Evolutionary conservation across 352 stramenopile species (phyloP).

Genomic region (Phytophthora palmivora): DNA sequence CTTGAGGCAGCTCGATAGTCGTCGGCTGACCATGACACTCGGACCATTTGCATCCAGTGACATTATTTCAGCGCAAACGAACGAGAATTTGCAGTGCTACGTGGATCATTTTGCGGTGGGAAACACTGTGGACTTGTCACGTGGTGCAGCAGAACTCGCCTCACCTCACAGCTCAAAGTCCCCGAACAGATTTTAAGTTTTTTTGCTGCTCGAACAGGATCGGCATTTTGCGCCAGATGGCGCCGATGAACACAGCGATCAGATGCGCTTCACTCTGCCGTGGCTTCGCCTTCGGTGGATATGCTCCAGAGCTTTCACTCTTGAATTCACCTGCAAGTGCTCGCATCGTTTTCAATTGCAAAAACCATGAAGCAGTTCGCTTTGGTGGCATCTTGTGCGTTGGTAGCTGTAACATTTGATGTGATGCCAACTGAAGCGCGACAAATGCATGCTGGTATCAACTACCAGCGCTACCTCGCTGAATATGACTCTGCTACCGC

Average conservation of each 20-base stretch:
- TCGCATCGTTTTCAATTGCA: constrained; percentile 5
- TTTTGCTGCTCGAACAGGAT: constrained; percentile 40
- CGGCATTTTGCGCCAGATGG: constrained; percentile 23
- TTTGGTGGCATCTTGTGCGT: constrained; percentile 19
- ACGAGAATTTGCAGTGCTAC: neutral
- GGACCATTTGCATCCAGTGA: neutral
- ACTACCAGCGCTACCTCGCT: constrained; percentile 50
- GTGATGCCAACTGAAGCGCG: constrained; percentile 3
- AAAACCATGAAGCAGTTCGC: constrained; percentile 22
- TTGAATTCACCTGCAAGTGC: constrained; percentile 28
- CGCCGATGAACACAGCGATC: constrained; percentile 22
- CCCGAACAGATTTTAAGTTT: constrained; percentile 27
- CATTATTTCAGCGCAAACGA: neutral
- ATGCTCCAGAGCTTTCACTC: constrained; percentile 21
- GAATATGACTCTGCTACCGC: constrained; percentile 23
- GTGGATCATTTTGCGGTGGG: constrained; percentile 2
- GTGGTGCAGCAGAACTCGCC: constrained; percentile 24
- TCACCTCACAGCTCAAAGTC: constrained; percentile 11
- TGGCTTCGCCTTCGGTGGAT: constrained; percentile 26
- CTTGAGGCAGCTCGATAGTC: constrained; percentile 3
- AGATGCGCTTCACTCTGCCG: constrained; percentile 26
- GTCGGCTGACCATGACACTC: neutral
- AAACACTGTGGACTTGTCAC: constrained; percentile 19
- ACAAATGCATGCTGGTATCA: constrained; percentile 42
- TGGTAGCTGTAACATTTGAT: constrained; percentile 21